Base-by-base conservation (phyloP, 345 rosid species). In the Eutrema yunnanense region DNA sequence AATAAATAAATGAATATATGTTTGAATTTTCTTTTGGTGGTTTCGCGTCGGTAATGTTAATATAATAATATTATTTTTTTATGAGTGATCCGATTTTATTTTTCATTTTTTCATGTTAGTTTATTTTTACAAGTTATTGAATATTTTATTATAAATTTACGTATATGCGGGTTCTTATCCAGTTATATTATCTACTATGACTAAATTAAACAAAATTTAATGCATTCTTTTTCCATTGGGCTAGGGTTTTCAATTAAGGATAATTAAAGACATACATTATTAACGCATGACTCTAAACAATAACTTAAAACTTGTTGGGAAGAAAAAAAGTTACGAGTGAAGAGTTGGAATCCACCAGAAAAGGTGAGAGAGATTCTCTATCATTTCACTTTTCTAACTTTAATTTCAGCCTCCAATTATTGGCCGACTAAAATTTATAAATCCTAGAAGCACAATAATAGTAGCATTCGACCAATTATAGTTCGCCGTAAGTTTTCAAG, bases 291-390 rank as follows among this genome's bases (percentile, higher is more conserved):
- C 40, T 27, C 40, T 57, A 70, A 70, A 57, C 47, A 71, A 8
- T 29, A 43, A 16, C n/a, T 30, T n/a, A 48, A 16, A 48, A 33
- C 29, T 65, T 57, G 67, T 71, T 77, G 72, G 49, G 42, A 64
- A 41, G 56, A 71, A 60, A 6, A 55, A 77, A 77, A 51, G 73
- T 65, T 42, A 58, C n/a, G 12, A 51, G 52, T 4, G 43, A 77
- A 44, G 68, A 71, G 76, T 71, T 77, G 80, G 76, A 65, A 71
- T 59, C 80, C 80, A 77, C 76, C 49, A 58, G 12, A 71, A 70
- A 71, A 77, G 55, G 67, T 50, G 68, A 50, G 55, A 71, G 38
- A 70, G 19, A 61, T 67, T 58, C 73, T 71, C 68, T 36, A 50
- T 59, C 38, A 59, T 65, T 65, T 58, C 30, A 76, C 57, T 51